A percentile compares a stretch with the other conserved stretches of the same genome.
Evolutionary conservation across 441 rosid genomes (phyloP).

Genomic region (Corymbia citriodora): DNA sequence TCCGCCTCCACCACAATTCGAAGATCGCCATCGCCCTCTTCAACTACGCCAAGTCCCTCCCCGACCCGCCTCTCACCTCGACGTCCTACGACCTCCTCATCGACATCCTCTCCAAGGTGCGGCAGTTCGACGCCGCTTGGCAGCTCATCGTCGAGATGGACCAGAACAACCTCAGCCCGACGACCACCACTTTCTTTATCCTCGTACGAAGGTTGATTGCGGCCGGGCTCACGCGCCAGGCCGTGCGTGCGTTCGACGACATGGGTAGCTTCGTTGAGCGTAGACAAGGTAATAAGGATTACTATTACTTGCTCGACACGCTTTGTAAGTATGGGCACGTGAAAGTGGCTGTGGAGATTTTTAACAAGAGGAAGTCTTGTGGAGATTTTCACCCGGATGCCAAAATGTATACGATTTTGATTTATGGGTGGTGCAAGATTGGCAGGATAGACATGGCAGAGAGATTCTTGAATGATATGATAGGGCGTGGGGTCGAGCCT

Average conservation of each 20-base stretch:
- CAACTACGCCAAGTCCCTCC: constrained; percentile 57
- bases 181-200: constrained; percentile 49
- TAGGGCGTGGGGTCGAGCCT: constrained; percentile 55
- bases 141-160: constrained; percentile 71
- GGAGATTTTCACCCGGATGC: constrained; percentile 28
- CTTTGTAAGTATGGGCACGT: constrained; percentile 74
- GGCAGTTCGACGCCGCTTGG: constrained; percentile 74
- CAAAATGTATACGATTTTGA: constrained; percentile 56
- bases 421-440: constrained; percentile 78
- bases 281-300: constrained; percentile 11
- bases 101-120: constrained; percentile 67
- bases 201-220: constrained; percentile 60
- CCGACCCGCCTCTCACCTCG: constrained; percentile 31
- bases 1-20: constrained; percentile 82
- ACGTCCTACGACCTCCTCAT: constrained; percentile 66
- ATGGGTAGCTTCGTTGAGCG: constrained; percentile 40
- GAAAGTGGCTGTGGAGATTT: constrained; percentile 56
- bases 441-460: constrained; percentile 73
- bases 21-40: constrained; percentile 78
- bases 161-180: constrained; percentile 27
- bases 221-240: constrained; percentile 86
- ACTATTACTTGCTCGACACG: constrained; percentile 62
- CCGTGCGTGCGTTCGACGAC: constrained; percentile 69
- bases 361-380: constrained; percentile 38
- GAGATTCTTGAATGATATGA: constrained; percentile 66